phyloP scores from a whole-genome alignment of 1,284 basidiomycete genomes.

The Cutaneotrichosporon spelunceum region DNA sequence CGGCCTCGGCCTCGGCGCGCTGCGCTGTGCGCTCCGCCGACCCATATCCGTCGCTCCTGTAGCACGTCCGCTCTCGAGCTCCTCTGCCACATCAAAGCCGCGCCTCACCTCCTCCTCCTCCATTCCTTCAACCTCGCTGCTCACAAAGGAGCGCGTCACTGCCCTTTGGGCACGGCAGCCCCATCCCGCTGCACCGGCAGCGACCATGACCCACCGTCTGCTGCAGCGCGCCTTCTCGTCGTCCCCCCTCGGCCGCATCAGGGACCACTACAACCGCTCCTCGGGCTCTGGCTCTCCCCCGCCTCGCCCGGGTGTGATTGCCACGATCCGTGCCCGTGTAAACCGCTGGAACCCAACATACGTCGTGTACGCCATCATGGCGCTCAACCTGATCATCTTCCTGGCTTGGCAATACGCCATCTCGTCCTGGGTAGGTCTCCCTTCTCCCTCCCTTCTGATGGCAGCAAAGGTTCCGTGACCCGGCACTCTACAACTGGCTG shows the following conservation, averaged over 20 bases:
- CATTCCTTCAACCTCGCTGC: neutral
- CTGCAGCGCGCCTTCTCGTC: constrained; percentile 15
- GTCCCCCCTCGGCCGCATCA: constrained; percentile 2
- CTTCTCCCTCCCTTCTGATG: neutral
- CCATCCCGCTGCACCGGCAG: neutral
- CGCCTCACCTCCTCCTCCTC: neutral
- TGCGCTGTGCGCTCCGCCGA: neutral
- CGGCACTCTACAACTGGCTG: constrained; percentile 60
- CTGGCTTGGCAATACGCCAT: constrained; percentile 49
- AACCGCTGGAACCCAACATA: constrained; percentile 8
- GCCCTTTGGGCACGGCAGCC: constrained; percentile 3
- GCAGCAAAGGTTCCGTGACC: constrained; percentile 54
- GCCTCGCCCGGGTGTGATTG: neutral
- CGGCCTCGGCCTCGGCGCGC: constrained; percentile 7
- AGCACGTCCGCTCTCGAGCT: neutral
- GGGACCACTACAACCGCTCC: constrained; percentile 9
- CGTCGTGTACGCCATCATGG: constrained; percentile 33
- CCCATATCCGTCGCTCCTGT: neutral
- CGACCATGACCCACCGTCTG: constrained; percentile 1
- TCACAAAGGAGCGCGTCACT: neutral
- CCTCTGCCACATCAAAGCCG: neutral
- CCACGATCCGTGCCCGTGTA: neutral
- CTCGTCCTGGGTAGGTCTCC: constrained; percentile 34
- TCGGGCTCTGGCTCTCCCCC: neutral
- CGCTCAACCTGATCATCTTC: constrained; percentile 44